These are phyloP conservation scores for Collybiopsis confluens DNA, from an alignment of 768 basidiomycete species.

Conservation along the genomic window DNA sequence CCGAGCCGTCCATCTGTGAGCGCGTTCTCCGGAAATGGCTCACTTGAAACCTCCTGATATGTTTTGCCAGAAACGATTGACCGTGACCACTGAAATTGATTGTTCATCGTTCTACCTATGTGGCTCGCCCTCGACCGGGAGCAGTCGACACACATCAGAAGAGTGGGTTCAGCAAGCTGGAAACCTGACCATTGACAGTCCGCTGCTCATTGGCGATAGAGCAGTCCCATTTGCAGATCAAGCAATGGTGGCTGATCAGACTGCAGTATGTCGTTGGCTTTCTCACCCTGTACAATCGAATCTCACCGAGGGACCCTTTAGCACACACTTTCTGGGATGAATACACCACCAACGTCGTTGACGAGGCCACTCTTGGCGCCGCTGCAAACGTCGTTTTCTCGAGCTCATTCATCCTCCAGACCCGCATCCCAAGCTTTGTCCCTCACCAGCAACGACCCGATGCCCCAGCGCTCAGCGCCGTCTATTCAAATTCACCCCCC, in stretches of 20 bases:
- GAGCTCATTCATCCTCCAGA: background rate
- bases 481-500: slow-evolving; percentile 26
- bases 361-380: slow-evolving; percentile 14
- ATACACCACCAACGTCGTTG: background rate
- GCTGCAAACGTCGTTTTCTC: slow-evolving; percentile 14
- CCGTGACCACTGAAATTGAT: slow-evolving; percentile 30
- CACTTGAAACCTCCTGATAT: background rate
- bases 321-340: background rate
- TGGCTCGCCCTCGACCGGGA: slow-evolving; percentile 25
- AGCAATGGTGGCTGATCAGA: slow-evolving; percentile 8
- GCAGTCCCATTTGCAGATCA: background rate
- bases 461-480: slow-evolving; percentile 12
- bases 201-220: slow-evolving; percentile 17
- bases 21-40: background rate
- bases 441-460: background rate
- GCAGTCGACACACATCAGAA: slow-evolving; percentile 46
- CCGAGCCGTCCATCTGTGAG: slow-evolving; percentile 54
- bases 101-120: slow-evolving; percentile 9
- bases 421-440: background rate
- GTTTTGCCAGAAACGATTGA: slow-evolving; percentile 52
- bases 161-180: slow-evolving; percentile 76
- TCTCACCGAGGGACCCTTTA: background rate
- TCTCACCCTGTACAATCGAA: background rate
- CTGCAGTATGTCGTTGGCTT: slow-evolving; percentile 14
- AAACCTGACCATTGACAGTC: slow-evolving; percentile 61